Evolutionary conservation across 805 yeast species (phyloP).

Genomic region (Candida dajiaensis): DNA sequence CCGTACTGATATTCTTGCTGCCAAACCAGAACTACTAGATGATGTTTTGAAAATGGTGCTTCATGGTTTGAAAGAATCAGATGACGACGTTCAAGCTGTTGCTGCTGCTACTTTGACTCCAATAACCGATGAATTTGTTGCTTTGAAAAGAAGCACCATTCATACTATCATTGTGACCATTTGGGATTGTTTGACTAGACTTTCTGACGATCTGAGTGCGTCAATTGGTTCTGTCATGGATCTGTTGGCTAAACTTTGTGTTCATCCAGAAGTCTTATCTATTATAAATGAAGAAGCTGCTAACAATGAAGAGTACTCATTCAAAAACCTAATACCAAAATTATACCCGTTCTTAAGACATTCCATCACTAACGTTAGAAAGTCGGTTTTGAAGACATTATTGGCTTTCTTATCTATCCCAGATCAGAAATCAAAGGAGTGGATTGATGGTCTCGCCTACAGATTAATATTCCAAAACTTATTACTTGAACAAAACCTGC

Average conservation of each 20-base stretch:
- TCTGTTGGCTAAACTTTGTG: slow-evolving; percentile 78
- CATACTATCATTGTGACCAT: slow-evolving; percentile 54
- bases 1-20: slow-evolving; percentile 67
- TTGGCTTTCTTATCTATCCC: slow-evolving; percentile 63
- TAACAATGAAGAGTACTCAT: slow-evolving; percentile 47
- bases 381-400: slow-evolving; percentile 77
- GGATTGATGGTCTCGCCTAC: slow-evolving; percentile 74
- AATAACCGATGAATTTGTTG: slow-evolving; percentile 82
- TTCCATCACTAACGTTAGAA: slow-evolving; percentile 85
- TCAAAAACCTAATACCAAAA: slow-evolving; percentile 78
- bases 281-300: slow-evolving; percentile 60
- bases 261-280: slow-evolving; percentile 70
- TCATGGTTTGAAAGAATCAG: slow-evolving; percentile 72
- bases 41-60: slow-evolving; percentile 79
- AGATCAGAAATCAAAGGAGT: slow-evolving; percentile 47
- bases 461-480: slow-evolving; percentile 82
- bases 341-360: slow-evolving; percentile 90
- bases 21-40: slow-evolving; percentile 50
- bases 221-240: slow-evolving; percentile 97
- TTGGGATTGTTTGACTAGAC: slow-evolving; percentile 84
- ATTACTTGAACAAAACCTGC: slow-evolving; percentile 80
- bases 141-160: slow-evolving; percentile 43
- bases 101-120: slow-evolving; percentile 93
- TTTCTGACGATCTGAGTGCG: slow-evolving; percentile 90
- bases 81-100: slow-evolving; percentile 96